Evolutionary conservation across 768 basidiomycete species (phyloP).

Genomic region (Artomyces pyxidatus): DNA sequence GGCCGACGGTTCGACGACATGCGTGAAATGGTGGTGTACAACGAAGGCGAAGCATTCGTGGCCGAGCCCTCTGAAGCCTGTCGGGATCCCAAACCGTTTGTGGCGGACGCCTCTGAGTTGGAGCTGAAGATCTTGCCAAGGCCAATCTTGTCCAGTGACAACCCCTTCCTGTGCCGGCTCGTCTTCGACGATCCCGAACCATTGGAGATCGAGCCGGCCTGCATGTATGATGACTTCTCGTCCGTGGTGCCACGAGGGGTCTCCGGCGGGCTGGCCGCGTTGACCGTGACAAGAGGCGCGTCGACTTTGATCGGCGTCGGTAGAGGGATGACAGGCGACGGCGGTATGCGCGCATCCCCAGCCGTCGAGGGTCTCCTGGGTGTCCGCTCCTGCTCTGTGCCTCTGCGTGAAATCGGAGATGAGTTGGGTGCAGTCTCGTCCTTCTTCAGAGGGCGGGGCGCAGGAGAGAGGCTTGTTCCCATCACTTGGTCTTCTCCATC

Average conservation of each 20-base stretch:
- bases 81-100: constrained; percentile 30
- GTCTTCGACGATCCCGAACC: constrained; percentile 30
- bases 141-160: constrained; percentile 75
- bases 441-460: background rate
- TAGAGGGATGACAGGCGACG: constrained; percentile 6
- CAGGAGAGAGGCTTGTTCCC: background rate
- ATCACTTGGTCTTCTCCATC: constrained; percentile 16
- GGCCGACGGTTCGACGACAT: constrained; percentile 20
- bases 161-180: constrained; percentile 55
- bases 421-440: background rate
- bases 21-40: constrained; percentile 19
- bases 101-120: constrained; percentile 19
- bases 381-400: constrained; percentile 5
- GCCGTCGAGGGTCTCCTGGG: constrained; percentile 4
- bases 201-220: constrained; percentile 16
- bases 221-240: constrained; percentile 14
- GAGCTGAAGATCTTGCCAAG: constrained; percentile 66
- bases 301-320: constrained; percentile 11
- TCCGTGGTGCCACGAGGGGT: constrained; percentile 18
- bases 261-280: constrained; percentile 25
- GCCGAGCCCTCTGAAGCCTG: constrained; percentile 27
- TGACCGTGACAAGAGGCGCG: constrained; percentile 24
- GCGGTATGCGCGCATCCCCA: constrained; percentile 5
- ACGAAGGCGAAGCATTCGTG: constrained; percentile 14
- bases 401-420: background rate